Evolutionary conservation across 306 rosid species (phyloP).

Genomic region (Corylus avellana): DNA sequence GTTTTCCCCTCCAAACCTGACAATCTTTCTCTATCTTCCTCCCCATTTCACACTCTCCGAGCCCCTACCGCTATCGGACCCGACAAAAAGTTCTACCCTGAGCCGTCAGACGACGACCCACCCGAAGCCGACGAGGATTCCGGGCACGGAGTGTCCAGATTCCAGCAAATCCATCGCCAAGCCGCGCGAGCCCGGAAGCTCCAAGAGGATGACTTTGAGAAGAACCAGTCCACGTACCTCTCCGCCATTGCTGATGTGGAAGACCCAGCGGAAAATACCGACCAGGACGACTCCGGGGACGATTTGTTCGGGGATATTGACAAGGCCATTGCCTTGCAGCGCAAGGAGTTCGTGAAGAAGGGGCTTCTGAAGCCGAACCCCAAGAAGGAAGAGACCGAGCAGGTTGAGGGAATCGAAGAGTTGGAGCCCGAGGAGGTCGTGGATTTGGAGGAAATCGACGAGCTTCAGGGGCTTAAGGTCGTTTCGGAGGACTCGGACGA

Average conservation of each 20-base stretch:
- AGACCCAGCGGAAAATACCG: slow-evolving; percentile 57
- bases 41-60: slow-evolving; percentile 23
- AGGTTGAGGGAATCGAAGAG: slow-evolving; percentile 38
- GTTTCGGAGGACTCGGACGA: slow-evolving; percentile 36
- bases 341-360: slow-evolving; percentile 81
- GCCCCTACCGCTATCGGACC: slow-evolving; percentile 53
- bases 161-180: slow-evolving; percentile 74
- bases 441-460: slow-evolving; percentile 79
- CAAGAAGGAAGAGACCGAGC: slow-evolving; percentile 36
- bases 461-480: slow-evolving; percentile 56
- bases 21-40: slow-evolving; percentile 11
- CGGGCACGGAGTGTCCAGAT: slow-evolving; percentile 73
- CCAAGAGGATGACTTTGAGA: slow-evolving; percentile 67
- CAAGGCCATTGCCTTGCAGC: slow-evolving; percentile 79
- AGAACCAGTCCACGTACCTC: slow-evolving; percentile 77
- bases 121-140: slow-evolving; percentile 76
- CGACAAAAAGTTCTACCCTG: slow-evolving; percentile 75
- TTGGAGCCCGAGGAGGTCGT: slow-evolving; percentile 71
- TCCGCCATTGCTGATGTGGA: slow-evolving; percentile 81
- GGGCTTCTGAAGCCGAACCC: slow-evolving; percentile 89
- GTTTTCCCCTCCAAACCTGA: slow-evolving; percentile 24
- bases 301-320: slow-evolving; percentile 88
- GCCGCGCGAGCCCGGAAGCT: slow-evolving; percentile 73
- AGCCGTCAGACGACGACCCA: slow-evolving; percentile 83
- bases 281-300: slow-evolving; percentile 46